Percentiles rank a stretch among this genome's conserved stretches.
phyloP scores from a whole-genome alignment of 305 asterid genomes.

The Fraxinus sp. region DNA sequence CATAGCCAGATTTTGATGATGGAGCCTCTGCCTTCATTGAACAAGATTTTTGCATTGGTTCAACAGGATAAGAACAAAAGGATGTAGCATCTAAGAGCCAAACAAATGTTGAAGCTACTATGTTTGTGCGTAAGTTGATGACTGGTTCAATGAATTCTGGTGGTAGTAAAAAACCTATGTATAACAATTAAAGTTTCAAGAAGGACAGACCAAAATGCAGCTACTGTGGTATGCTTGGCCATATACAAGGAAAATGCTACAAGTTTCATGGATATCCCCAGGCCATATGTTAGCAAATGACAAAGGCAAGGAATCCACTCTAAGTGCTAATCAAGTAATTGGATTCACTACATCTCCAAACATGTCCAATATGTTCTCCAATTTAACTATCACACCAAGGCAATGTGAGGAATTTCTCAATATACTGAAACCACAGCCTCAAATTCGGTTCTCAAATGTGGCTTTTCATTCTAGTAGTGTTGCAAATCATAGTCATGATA shows the following conservation, averaged over 20 bases:
- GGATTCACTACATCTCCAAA: background rate
- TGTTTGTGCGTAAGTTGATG: background rate
- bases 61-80: too few relatives aligned
- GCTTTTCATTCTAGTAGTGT: background rate
- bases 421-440: background rate
- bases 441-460: background rate
- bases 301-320: background rate
- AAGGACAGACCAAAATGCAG: too few relatives aligned
- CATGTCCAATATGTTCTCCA: background rate
- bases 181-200: background rate
- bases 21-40: too few relatives aligned
- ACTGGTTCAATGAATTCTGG: background rate
- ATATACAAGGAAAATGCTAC: too few relatives aligned
- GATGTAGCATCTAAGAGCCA: too few relatives aligned
- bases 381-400: background rate
- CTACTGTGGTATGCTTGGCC: background rate
- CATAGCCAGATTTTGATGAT: too few relatives aligned
- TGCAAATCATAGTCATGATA: background rate
- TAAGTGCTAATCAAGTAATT: background rate
- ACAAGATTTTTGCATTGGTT: too few relatives aligned
- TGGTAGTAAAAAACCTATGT: too few relatives aligned
- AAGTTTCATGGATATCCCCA: background rate
- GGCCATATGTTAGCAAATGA: background rate
- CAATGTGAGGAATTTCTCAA: background rate
- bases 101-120: background rate